Evolutionary conservation across 2,329 filamentous ascomycete species (phyloP).

Genomic region (Pseudogymnoascus sp.): DNA sequence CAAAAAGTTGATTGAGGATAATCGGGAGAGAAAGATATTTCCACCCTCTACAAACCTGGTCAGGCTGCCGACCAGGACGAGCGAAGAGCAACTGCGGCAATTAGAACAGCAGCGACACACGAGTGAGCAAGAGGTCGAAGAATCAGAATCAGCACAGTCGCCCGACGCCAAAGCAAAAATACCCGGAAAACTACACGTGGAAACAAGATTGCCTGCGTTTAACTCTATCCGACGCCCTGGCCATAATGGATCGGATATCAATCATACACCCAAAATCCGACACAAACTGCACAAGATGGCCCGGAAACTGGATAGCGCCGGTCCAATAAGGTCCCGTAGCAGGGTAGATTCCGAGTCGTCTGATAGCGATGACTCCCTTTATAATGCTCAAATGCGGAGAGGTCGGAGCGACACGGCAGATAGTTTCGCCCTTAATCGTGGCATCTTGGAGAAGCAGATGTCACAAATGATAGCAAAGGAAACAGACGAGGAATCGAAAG

Average conservation of each 20-base stretch:
- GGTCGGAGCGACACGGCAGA: conserved; percentile 40
- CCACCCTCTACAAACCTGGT: conserved; percentile 34
- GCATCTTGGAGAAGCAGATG: conserved; percentile 57
- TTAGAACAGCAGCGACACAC: background rate
- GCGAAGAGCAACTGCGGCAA: background rate
- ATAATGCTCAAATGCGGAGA: conserved; percentile 31
- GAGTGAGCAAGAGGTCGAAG: background rate
- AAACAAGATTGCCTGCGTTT: conserved; percentile 31
- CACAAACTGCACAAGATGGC: background rate
- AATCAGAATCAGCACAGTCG: conserved; percentile 9
- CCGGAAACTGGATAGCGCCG: conserved; percentile 20
- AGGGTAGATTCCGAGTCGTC: conserved; percentile 56
- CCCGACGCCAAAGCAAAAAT: conserved; percentile 15
- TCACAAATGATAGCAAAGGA: conserved; percentile 53
- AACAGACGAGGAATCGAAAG: conserved; percentile 30
- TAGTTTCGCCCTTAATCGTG: conserved; percentile 42
- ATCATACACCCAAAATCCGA: background rate
- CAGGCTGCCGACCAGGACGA: background rate
- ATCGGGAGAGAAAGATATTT: conserved; percentile 68
- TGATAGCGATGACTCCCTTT: conserved; percentile 45
- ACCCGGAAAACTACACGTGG: conserved; percentile 21
- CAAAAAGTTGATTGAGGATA: conserved; percentile 75
- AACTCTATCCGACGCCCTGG: conserved; percentile 25
- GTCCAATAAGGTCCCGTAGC: conserved; percentile 39
- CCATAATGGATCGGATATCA: background rate